phyloP scores from a whole-genome alignment of 1,284 basidiomycete species.

The Ustilago sp. region DNA sequence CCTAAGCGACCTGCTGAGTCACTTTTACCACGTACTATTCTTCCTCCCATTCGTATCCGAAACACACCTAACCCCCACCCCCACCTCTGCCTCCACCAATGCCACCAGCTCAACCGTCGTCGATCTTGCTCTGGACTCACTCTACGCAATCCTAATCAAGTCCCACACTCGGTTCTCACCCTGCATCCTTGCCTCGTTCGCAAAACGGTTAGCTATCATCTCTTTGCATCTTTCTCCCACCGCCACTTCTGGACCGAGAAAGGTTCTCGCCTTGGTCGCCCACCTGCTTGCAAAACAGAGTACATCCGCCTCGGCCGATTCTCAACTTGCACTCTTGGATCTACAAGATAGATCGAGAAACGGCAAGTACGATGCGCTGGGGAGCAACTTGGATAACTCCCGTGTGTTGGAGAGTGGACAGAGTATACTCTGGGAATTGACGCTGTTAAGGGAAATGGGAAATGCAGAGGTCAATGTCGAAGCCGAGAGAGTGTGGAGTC shows the following conservation, averaged over 20 bases:
- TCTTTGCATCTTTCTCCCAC: constrained; percentile 21
- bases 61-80: constrained; percentile 71
- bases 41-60: constrained; percentile 71
- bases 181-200: constrained; percentile 78
- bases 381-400: constrained; percentile 19
- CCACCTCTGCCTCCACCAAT: constrained; percentile 48
- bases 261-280: constrained; percentile 15
- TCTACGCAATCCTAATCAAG: constrained; percentile 79
- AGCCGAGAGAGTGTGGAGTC: constrained; percentile 18
- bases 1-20: constrained; percentile 85
- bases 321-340: constrained; percentile 36
- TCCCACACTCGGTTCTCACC: constrained; percentile 79
- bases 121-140: constrained; percentile 39
- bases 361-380: constrained; percentile 19
- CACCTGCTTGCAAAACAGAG: constrained; percentile 30
- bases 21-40: constrained; percentile 76
- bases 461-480: constrained; percentile 9
- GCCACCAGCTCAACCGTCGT: constrained; percentile 7
- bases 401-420: constrained; percentile 28
- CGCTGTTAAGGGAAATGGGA: not conserved
- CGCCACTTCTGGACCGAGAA: constrained; percentile 1
- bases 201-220: constrained; percentile 79
- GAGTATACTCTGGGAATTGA: constrained; percentile 35
- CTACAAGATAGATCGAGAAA: constrained; percentile 32
- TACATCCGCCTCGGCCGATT: constrained; percentile 9